These are phyloP conservation scores for Sequoia sempervirens DNA, from an alignment of 75 land plant genomes.

Conservation along the genomic window DNA sequence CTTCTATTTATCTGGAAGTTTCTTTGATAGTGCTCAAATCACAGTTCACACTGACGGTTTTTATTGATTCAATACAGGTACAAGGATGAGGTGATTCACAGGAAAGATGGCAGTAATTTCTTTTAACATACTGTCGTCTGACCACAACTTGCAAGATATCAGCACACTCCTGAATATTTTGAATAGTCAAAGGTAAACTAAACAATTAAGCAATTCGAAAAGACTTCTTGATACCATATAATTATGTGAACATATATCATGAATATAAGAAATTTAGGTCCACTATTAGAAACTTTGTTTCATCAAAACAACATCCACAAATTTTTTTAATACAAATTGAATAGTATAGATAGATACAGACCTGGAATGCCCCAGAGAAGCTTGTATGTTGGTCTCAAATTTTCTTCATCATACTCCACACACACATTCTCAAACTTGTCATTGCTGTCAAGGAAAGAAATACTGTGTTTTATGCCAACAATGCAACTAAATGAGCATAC, in stretches of 20 bases:
- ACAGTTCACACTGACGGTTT: no score
- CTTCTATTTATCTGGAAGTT: no score
- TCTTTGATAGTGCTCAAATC: no score
- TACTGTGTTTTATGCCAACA: no score
- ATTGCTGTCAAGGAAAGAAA: conserved; percentile 47
- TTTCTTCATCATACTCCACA: conserved; percentile 91
- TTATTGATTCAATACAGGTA: no score
- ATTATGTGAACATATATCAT: not conserved
- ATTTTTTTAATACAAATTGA: not conserved
- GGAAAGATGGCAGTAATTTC: not conserved
- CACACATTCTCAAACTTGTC: conserved; percentile 88
- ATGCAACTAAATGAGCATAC: no score
- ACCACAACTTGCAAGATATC: not conserved
- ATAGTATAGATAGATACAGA: conserved; percentile 9
- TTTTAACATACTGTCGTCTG: not conserved
- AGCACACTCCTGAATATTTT: not conserved
- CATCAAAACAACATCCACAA: not conserved
- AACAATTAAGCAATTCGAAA: not conserved
- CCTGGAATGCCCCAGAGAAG: conserved; percentile 98
- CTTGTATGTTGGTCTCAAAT: conserved; percentile 80
- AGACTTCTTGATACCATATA: not conserved
- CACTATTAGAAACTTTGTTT: not conserved
- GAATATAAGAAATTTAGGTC: not conserved
- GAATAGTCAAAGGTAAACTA: not conserved
- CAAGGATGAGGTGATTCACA: no score